phyloP scores from a whole-genome alignment of 495 filamentous ascomycete genomes.

The Podospora bellae-mahoneyi region DNA sequence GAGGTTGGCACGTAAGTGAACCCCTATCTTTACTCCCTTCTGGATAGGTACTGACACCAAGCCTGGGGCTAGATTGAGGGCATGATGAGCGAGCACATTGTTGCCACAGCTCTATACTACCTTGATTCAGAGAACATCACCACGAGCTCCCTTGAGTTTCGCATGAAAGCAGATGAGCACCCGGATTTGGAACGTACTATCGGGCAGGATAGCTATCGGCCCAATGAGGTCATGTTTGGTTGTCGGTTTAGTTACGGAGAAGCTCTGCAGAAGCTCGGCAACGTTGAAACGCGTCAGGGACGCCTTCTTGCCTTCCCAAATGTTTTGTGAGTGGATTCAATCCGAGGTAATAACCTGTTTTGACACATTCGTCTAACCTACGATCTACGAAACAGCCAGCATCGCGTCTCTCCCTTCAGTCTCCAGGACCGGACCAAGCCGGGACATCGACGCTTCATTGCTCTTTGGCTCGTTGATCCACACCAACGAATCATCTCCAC shows the following conservation, averaged over 20 bases:
- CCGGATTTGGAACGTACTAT: constrained; percentile 11
- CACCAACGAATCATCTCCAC: constrained; percentile 48
- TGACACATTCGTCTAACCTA: background rate
- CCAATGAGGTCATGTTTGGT: constrained; percentile 30
- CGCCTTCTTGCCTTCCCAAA: constrained; percentile 44
- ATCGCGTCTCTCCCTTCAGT: constrained; percentile 49
- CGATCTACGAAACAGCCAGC: constrained; percentile 33
- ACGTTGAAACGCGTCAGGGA: constrained; percentile 33
- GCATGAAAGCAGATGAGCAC: constrained; percentile 38
- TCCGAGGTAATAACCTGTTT: background rate
- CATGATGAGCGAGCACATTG: constrained; percentile 57
- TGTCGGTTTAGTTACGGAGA: background rate
- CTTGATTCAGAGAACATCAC: constrained; percentile 62
- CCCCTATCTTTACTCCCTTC: constrained; percentile 40
- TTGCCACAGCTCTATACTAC: constrained; percentile 58
- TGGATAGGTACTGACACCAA: constrained; percentile 31
- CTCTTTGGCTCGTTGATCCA: constrained; percentile 58
- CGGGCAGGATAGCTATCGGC: constrained; percentile 25
- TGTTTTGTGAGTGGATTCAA: constrained; percentile 21
- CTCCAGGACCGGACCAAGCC: constrained; percentile 48
- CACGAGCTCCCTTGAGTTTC: constrained; percentile 50
- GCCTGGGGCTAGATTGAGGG: constrained; percentile 45
- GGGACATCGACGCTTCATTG: constrained; percentile 55
- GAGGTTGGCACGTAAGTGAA: constrained; percentile 40
- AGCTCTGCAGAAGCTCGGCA: constrained; percentile 34